Conservation (phyloP, 495 filamentous ascomycete species). For the Astrothelium macrocarpum region DNA sequence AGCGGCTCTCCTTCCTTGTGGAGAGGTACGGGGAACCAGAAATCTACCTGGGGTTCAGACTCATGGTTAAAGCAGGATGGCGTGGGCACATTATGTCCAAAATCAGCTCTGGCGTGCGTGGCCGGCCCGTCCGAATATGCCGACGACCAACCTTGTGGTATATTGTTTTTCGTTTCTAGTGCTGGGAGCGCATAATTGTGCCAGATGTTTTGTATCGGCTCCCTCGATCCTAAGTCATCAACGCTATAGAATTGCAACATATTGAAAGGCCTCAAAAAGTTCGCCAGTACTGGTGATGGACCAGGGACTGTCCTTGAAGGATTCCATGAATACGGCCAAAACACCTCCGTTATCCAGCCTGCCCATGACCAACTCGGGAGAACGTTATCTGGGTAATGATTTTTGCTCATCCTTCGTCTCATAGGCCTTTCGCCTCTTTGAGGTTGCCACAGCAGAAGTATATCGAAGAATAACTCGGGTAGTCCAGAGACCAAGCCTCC, state of each 20-base stretch:
- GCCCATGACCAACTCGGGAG: constrained; percentile 19
- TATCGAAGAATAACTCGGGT: constrained; percentile 17
- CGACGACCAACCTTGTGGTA: not conserved
- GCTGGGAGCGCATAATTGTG: not conserved
- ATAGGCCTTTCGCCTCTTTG: not conserved
- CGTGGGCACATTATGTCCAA: not conserved
- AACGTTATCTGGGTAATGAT: not conserved
- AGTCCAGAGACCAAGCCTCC: constrained; percentile 16
- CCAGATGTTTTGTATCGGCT: not conserved
- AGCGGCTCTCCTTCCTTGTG: not conserved
- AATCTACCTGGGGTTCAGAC: not conserved
- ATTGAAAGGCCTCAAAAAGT: not conserved
- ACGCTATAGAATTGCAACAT: not conserved
- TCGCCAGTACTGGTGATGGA: not conserved
- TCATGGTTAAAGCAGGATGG: not conserved
- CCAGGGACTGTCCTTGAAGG: not conserved
- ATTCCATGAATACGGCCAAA: not conserved
- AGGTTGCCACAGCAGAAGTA: constrained; percentile 16
- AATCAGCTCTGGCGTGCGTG: not conserved
- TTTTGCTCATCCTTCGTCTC: constrained; percentile 3
- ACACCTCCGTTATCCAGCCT: constrained; percentile 9
- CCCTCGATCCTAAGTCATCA: not conserved
- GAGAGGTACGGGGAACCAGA: not conserved
- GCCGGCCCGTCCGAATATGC: not conserved
- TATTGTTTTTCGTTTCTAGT: not conserved